Conservation (phyloP, 116 monocot genomes). For the Papilionanthe hybrid region DNA sequence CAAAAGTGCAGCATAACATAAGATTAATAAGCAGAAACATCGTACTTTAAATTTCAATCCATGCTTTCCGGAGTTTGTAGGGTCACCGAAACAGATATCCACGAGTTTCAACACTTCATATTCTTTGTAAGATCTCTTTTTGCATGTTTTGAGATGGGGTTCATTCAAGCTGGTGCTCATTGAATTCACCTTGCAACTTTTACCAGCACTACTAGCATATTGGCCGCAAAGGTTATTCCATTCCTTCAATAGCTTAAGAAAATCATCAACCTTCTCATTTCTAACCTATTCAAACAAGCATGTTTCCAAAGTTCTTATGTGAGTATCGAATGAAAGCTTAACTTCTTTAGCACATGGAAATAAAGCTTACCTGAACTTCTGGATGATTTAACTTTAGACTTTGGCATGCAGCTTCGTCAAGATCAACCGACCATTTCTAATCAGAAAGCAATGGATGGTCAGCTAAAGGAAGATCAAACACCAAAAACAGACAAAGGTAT, state of each 20-base stretch:
- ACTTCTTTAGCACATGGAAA: conserved; percentile 6
- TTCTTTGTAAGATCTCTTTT: conserved; percentile 26
- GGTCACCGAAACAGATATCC: conserved; percentile 88
- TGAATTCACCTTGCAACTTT: conserved; percentile 5
- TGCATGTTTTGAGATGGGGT: conserved; percentile 20
- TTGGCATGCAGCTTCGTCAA: conserved; percentile 58
- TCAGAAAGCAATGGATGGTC: conserved; percentile 5
- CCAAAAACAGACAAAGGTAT: neutral
- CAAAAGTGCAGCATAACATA: neutral
- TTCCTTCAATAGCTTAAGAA: conserved; percentile 64
- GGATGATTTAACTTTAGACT: conserved; percentile 75
- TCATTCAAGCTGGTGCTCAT: conserved; percentile 4
- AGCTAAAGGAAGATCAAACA: conserved; percentile 1
- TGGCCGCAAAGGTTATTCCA: conserved; percentile 71
- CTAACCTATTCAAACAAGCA: conserved; percentile 50
- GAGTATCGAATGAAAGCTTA: conserved; percentile 3
- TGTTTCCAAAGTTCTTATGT: neutral
- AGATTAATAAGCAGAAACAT: neutral
- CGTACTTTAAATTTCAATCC: conserved; percentile 83
- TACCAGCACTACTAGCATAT: conserved; percentile 17
- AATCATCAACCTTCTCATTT: conserved; percentile 74
- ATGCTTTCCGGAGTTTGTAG: conserved; percentile 32
- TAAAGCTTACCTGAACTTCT: conserved; percentile 52
- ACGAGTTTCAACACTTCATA: conserved; percentile 66
- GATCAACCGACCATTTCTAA: conserved; percentile 92